phyloP scores from a whole-genome alignment of 2,329 filamentous ascomycete species.

The Neocucurbitaria cava region DNA sequence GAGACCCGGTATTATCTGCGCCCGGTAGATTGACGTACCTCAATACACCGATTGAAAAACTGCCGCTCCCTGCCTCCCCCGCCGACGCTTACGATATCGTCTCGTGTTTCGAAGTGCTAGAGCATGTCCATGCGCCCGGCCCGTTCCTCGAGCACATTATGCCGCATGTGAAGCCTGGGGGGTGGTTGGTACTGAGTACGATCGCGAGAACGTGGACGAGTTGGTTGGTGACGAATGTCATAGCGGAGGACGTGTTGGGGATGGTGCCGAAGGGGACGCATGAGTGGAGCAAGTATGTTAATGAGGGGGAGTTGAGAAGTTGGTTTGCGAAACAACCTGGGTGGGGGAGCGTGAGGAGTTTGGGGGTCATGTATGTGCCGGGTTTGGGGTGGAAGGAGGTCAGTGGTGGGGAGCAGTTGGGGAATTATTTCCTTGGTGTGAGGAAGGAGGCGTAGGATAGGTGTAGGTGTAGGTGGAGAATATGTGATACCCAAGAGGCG shows the following conservation, averaged over 20 bases:
- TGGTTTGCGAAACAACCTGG: constrained; percentile 54
- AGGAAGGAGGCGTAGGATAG: constrained; percentile 55
- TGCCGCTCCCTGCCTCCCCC: constrained; percentile 51
- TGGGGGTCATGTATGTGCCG: constrained; percentile 90
- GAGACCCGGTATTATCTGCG: constrained; percentile 71
- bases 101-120: constrained; percentile 90
- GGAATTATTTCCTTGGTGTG: constrained; percentile 96
- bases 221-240: constrained; percentile 89
- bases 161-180: constrained; percentile 83
- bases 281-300: constrained; percentile 96
- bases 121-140: constrained; percentile 82
- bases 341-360: constrained; percentile 61
- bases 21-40: constrained; percentile 69
- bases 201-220: constrained; percentile 89
- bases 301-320: constrained; percentile 74
- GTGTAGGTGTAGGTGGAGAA: not conserved
- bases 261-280: constrained; percentile 94
- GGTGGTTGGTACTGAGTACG: constrained; percentile 91
- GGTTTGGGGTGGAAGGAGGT: constrained; percentile 90
- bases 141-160: constrained; percentile 75
- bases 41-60: constrained; percentile 77
- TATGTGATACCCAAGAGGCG: not conserved
- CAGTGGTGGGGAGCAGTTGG: constrained; percentile 78
- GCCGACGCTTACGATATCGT: constrained; percentile 74
- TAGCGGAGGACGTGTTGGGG: constrained; percentile 85